A percentile compares a stretch with the other conserved stretches of the same genome.
These are phyloP conservation scores for Nothopassalora personata DNA, from an alignment of 2,329 filamentous ascomycete genomes.

Conservation along the genomic window DNA sequence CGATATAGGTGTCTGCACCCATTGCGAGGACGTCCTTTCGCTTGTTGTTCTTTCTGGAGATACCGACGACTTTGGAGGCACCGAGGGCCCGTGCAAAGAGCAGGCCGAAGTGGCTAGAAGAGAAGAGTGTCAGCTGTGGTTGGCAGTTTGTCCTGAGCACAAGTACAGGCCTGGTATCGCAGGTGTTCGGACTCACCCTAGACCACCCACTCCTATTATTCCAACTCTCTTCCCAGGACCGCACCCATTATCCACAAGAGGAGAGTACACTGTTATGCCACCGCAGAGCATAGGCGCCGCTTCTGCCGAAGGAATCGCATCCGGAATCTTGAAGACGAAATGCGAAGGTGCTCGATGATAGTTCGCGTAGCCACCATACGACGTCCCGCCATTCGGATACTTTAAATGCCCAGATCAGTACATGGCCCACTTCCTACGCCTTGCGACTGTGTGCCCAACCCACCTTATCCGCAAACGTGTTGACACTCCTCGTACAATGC, in stretches of 20 bases:
- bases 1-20: slow-evolving; percentile 56
- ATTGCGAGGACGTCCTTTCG: slow-evolving; percentile 55
- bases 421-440: neutral
- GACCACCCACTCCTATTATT: slow-evolving; percentile 65
- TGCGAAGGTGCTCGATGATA: slow-evolving; percentile 46
- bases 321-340: slow-evolving; percentile 57
- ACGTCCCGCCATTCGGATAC: slow-evolving; percentile 35
- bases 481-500: slow-evolving; percentile 27
- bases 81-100: slow-evolving; percentile 66
- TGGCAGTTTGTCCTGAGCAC: neutral
- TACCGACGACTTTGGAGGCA: slow-evolving; percentile 59
- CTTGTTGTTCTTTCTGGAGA: slow-evolving; percentile 58
- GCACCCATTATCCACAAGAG: slow-evolving; percentile 60
- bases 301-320: slow-evolving; percentile 43
- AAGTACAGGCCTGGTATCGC: too few relatives aligned
- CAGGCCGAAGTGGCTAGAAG: slow-evolving; percentile 57
- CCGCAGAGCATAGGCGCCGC: slow-evolving; percentile 71
- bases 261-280: slow-evolving; percentile 68
- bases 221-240: slow-evolving; percentile 68
- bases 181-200: too few relatives aligned
- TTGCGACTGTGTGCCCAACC: neutral
- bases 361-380: slow-evolving; percentile 60
- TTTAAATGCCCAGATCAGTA: neutral
- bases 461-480: slow-evolving; percentile 28
- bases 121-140: neutral